phyloP scores from a whole-genome alignment of 192 early-diverging fungal species.

The Spizellomyces punctatus region DNA sequence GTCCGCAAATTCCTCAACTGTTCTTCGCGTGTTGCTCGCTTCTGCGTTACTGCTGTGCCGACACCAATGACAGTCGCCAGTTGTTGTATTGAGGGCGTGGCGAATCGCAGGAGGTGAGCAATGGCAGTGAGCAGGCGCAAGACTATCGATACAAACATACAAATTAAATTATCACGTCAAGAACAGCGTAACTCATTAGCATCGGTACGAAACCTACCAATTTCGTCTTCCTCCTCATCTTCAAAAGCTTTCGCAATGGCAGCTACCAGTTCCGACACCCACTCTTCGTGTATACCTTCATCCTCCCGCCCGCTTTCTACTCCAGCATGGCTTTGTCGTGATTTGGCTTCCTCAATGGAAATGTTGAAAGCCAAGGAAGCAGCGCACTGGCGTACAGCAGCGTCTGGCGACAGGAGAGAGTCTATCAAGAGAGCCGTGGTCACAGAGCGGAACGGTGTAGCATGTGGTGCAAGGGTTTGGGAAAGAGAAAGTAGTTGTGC shows the following conservation, averaged over 20 bases:
- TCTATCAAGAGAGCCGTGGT: constrained; percentile 65
- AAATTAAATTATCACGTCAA: background rate
- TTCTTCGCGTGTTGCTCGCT: constrained; percentile 8
- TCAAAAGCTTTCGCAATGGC: constrained; percentile 65
- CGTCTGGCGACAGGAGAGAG: constrained; percentile 56
- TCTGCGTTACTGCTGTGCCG: background rate
- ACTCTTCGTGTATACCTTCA: constrained; percentile 64
- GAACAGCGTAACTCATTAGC: background rate
- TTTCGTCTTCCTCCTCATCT: constrained; percentile 54
- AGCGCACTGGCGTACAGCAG: constrained; percentile 60
- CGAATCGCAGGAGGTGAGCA: constrained; percentile 19
- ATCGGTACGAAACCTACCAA: constrained; percentile 42
- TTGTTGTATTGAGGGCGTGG: constrained; percentile 19
- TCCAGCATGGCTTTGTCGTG: constrained; percentile 28
- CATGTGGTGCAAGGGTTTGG: background rate
- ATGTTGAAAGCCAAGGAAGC: constrained; percentile 73
- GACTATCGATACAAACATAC: constrained; percentile 6
- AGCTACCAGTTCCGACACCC: constrained; percentile 68
- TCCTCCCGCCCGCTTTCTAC: constrained; percentile 27
- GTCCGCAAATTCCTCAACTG: background rate
- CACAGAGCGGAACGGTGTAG: constrained; percentile 49
- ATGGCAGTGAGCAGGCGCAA: constrained; percentile 29
- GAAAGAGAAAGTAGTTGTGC: constrained; percentile 35
- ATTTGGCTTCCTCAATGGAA: constrained; percentile 51
- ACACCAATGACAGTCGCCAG: constrained; percentile 15